These are phyloP conservation scores for Fomitopsis palustris DNA, from an alignment of 1,284 basidiomycete genomes.

Conservation along the genomic window DNA sequence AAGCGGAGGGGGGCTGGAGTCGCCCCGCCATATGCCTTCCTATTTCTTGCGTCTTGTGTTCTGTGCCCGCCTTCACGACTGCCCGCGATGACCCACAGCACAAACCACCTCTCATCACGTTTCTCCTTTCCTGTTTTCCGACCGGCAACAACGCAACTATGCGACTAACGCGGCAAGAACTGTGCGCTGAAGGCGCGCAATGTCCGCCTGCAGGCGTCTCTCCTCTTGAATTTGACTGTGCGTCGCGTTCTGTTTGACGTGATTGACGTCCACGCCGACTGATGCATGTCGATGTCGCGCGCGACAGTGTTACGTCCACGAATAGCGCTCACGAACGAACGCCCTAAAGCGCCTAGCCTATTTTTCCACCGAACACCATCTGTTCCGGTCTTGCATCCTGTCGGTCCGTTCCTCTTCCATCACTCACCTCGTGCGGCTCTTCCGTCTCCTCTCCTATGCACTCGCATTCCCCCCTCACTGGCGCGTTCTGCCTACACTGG, in stretches of 20 bases:
- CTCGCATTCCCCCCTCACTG: not conserved
- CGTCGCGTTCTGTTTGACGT: not conserved
- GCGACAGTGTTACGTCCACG: not conserved
- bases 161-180: constrained; percentile 1
- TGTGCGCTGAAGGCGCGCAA: constrained; percentile 1
- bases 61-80: constrained; percentile 1
- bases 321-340: not conserved
- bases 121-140: not conserved
- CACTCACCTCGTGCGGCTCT: not conserved
- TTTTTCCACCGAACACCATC: not conserved
- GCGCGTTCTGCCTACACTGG: not conserved
- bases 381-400: not conserved
- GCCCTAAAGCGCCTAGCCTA: constrained; percentile 4
- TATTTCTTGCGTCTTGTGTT: constrained; percentile 3
- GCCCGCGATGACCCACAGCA: constrained; percentile 1
- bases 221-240: not conserved
- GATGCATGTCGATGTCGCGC: not conserved
- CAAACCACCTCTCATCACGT: constrained; percentile 1
- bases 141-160: constrained; percentile 1
- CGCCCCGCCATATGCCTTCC: constrained; percentile 2
- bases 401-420: not conserved
- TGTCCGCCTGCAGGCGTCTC: not conserved
- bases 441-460: not conserved
- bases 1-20: constrained; percentile 1
- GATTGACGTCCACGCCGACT: not conserved